phyloP scores from a whole-genome alignment of 768 basidiomycete genomes.

The Boletus sensibilis region DNA sequence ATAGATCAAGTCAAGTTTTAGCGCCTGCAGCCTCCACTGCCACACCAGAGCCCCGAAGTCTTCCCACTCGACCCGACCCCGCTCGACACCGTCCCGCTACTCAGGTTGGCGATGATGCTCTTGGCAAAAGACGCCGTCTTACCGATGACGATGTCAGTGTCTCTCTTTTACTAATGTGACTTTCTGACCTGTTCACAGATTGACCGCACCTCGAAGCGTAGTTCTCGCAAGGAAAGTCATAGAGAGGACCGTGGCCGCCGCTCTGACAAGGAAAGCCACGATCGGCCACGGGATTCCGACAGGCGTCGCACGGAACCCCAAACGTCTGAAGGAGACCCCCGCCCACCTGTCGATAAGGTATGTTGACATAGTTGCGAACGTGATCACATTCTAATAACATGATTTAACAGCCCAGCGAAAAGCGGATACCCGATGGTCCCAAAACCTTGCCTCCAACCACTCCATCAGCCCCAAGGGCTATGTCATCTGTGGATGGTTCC shows the following conservation, averaged over 20 bases:
- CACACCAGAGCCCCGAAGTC: slow-evolving; percentile 50
- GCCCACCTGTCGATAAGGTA: slow-evolving; percentile 64
- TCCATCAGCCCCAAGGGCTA: slow-evolving; percentile 71
- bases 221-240: slow-evolving; percentile 73
- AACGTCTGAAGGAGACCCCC: slow-evolving; percentile 46
- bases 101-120: slow-evolving; percentile 55
- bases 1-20: slow-evolving; percentile 37
- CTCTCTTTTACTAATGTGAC: not conserved
- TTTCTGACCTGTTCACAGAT: slow-evolving; percentile 41
- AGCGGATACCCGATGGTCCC: slow-evolving; percentile 54
- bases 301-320: slow-evolving; percentile 67
- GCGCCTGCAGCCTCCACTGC: slow-evolving; percentile 30
- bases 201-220: slow-evolving; percentile 78
- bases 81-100: slow-evolving; percentile 50
- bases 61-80: slow-evolving; percentile 60
- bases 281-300: slow-evolving; percentile 65
- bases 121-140: slow-evolving; percentile 70
- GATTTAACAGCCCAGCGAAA: slow-evolving; percentile 46
- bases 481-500: slow-evolving; percentile 50
- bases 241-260: slow-evolving; percentile 74
- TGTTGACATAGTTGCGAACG: slow-evolving; percentile 12
- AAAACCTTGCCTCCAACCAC: slow-evolving; percentile 55
- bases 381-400: slow-evolving; percentile 4
- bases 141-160: slow-evolving; percentile 71
- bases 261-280: slow-evolving; percentile 67